Evolutionary conservation across 2,329 filamentous ascomycete species (phyloP).

Genomic region (Exophiala oligosperma): DNA sequence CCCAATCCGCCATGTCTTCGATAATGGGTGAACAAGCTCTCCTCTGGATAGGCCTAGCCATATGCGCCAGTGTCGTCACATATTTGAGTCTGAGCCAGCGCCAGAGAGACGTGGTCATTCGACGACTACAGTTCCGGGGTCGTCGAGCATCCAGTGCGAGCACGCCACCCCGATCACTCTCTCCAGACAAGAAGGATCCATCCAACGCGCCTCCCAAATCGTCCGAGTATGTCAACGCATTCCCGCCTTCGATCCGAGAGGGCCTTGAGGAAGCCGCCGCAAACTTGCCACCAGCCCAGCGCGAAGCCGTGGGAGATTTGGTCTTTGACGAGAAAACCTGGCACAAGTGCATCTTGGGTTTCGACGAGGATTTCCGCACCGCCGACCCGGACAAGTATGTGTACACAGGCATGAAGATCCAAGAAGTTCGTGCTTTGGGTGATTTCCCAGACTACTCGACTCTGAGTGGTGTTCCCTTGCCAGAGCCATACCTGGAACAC

Average conservation of each 20-base stretch:
- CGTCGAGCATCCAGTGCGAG: constrained; percentile 48
- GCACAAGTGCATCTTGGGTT: constrained; percentile 39
- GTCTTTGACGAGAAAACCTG: constrained; percentile 36
- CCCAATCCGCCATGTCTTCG: constrained; percentile 4
- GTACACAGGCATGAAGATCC: constrained; percentile 68
- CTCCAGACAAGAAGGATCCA: constrained; percentile 47
- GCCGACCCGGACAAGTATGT: constrained; percentile 51
- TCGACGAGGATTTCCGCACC: constrained; percentile 41
- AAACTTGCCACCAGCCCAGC: constrained; percentile 26
- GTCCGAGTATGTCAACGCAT: constrained; percentile 46
- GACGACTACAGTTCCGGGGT: constrained; percentile 40
- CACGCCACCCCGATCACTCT: constrained; percentile 56
- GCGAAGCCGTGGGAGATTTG: constrained; percentile 16
- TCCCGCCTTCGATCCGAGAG: constrained; percentile 56
- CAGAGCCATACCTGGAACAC: constrained; percentile 63
- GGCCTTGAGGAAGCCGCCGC: constrained; percentile 39
- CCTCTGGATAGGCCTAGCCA: constrained; percentile 20
- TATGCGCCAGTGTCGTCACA: constrained; percentile 16
- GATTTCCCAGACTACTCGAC: constrained; percentile 77
- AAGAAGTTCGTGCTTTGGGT: constrained; percentile 69
- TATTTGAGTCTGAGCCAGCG: constrained; percentile 33
- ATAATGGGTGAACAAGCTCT: constrained; percentile 12
- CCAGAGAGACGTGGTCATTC: constrained; percentile 42
- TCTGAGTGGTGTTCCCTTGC: constrained; percentile 72
- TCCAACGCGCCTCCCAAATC: constrained; percentile 31